These are phyloP conservation scores for Simplicillium sp. DNA, from an alignment of 2,329 filamentous ascomycete species.

Conservation along the genomic window DNA sequence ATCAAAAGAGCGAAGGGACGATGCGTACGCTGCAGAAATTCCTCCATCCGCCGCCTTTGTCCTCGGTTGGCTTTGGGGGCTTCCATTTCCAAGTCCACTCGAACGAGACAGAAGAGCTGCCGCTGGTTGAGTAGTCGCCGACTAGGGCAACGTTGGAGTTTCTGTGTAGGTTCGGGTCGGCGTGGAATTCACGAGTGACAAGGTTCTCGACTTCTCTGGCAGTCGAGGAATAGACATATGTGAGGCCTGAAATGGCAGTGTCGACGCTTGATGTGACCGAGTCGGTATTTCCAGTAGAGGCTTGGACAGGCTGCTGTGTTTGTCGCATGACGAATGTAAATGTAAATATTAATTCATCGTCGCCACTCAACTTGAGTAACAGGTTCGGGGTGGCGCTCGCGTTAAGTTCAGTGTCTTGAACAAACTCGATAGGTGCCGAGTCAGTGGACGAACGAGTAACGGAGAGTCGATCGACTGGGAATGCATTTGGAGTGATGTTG, in stretches of 20 bases:
- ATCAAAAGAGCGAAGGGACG: not conserved
- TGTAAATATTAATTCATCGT: slow-evolving; percentile 86
- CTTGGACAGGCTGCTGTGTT: slow-evolving; percentile 23
- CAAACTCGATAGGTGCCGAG: slow-evolving; percentile 71
- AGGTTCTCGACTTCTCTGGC: slow-evolving; percentile 84
- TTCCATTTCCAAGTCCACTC: slow-evolving; percentile 98
- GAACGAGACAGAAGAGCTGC: slow-evolving; percentile 77
- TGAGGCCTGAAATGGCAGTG: slow-evolving; percentile 77
- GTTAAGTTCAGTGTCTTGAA: slow-evolving; percentile 43
- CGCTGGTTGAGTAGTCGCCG: slow-evolving; percentile 80
- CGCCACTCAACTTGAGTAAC: slow-evolving; percentile 77
- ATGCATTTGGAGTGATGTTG: slow-evolving; percentile 75
- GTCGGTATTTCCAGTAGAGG: slow-evolving; percentile 38
- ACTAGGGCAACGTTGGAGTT: slow-evolving; percentile 92
- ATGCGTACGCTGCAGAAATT: slow-evolving; percentile 77
- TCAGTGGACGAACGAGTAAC: slow-evolving; percentile 67
- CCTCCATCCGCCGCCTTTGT: slow-evolving; percentile 85
- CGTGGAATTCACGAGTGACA: slow-evolving; percentile 90
- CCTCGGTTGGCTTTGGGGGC: slow-evolving; percentile 72
- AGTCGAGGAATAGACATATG: slow-evolving; percentile 83
- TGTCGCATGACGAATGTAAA: slow-evolving; percentile 79
- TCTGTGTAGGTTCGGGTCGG: slow-evolving; percentile 94
- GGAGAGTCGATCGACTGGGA: slow-evolving; percentile 69
- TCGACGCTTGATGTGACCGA: slow-evolving; percentile 44
- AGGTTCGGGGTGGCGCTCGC: slow-evolving; percentile 49